These are phyloP conservation scores for Macrocybe gigantea DNA, from an alignment of 768 basidiomycete species.

Conservation along the genomic window DNA sequence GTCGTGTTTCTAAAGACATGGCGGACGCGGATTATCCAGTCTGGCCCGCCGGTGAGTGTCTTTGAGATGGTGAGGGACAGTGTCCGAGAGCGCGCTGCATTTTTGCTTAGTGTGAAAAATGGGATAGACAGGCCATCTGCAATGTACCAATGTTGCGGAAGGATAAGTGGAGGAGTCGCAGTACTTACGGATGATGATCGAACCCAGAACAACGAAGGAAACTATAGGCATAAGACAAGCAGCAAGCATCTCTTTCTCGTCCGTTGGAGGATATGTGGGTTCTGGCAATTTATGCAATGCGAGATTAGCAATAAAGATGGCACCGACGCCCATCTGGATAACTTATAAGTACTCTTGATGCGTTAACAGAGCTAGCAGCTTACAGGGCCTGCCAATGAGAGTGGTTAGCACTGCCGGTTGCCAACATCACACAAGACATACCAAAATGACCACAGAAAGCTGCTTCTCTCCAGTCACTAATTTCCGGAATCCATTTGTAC, in stretches of 20 bases:
- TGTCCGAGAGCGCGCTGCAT: constrained; percentile 6
- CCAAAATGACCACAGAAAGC: constrained; percentile 92
- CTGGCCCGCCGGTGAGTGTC: constrained; percentile 5
- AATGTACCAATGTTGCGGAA: not conserved
- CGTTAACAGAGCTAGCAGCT: constrained; percentile 14
- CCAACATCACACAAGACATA: constrained; percentile 14
- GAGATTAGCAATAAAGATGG: constrained; percentile 81
- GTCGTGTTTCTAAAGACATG: not conserved
- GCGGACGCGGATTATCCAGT: constrained; percentile 9
- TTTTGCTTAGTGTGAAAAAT: constrained; percentile 12
- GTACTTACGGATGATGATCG: constrained; percentile 73
- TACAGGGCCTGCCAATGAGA: constrained; percentile 41
- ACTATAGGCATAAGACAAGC: constrained; percentile 77
- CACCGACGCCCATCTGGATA: constrained; percentile 82
- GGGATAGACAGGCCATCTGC: constrained; percentile 14
- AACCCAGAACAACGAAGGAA: constrained; percentile 80
- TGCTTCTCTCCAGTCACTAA: constrained; percentile 79
- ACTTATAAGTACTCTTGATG: not conserved
- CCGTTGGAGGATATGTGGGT: constrained; percentile 53
- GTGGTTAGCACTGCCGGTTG: not conserved
- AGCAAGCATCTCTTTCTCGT: constrained; percentile 70
- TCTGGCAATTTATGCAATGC: constrained; percentile 57
- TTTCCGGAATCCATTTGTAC: constrained; percentile 85
- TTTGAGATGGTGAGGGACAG: constrained; percentile 8
- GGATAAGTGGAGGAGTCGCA: not conserved